Percentiles rank a stretch among this genome's conserved stretches.
Conservation (phyloP, 1,284 basidiomycete species). For the Marasmius sp. region DNA sequence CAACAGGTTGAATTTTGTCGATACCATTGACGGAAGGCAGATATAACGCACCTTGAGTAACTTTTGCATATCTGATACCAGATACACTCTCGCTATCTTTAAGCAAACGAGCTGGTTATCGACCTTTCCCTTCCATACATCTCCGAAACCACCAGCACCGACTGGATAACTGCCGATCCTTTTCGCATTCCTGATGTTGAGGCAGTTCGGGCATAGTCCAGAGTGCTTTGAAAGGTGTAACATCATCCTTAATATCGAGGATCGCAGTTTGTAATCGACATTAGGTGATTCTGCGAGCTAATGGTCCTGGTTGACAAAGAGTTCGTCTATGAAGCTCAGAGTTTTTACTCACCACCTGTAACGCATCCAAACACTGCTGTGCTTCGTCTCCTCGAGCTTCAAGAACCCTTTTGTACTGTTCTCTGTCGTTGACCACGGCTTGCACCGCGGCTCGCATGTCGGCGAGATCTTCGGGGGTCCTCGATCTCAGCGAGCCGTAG, state of each 20-base stretch:
- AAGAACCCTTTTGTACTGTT: no score
- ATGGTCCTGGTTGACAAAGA: no score
- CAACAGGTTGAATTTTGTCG: background rate
- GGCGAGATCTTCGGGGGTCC: no score
- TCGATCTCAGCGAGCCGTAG: no score
- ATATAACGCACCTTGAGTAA: background rate
- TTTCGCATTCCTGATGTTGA: background rate
- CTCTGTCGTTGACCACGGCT: no score
- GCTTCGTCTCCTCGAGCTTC: no score
- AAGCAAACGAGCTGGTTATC: background rate
- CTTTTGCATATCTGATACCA: background rate
- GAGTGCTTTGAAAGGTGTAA: background rate
- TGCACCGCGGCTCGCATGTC: no score
- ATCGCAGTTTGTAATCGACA: background rate
- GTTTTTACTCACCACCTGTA: no score
- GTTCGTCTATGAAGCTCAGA: no score
- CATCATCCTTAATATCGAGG: background rate
- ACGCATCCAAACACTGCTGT: no score
- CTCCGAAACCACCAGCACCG: constrained; percentile 3
- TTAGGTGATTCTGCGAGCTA: background rate
- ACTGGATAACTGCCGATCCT: background rate
- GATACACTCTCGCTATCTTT: background rate
- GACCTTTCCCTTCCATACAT: constrained; percentile 4
- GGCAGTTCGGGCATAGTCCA: background rate
- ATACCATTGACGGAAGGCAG: background rate